phyloP scores from a whole-genome alignment of 2,329 filamentous ascomycete species.

The Phaeomoniella chlamydospora region DNA sequence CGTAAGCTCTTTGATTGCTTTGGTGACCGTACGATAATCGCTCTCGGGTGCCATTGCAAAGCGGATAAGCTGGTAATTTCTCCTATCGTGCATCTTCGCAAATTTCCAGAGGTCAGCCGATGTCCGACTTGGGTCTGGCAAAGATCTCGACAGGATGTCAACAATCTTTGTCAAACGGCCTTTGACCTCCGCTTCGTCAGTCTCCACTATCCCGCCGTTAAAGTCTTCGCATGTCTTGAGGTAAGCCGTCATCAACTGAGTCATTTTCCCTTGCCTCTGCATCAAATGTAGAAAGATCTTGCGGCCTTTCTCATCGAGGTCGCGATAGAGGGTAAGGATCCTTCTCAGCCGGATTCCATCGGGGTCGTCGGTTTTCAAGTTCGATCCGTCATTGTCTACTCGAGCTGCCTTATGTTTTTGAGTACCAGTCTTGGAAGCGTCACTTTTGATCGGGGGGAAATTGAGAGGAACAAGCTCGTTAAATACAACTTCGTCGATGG shows the following conservation, averaged over 20 bases:
- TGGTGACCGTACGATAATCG: conserved; percentile 82
- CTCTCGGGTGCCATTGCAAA: conserved; percentile 74
- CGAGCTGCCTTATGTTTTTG: conserved; percentile 44
- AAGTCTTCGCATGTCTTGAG: conserved; percentile 75
- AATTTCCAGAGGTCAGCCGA: conserved; percentile 75
- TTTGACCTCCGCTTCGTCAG: conserved; percentile 53
- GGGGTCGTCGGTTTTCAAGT: conserved; percentile 23
- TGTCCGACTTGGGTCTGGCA: conserved; percentile 61
- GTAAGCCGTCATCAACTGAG: conserved; percentile 60
- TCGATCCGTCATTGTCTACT: conserved; percentile 18
- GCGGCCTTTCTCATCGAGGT: conserved; percentile 63
- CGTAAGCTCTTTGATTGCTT: conserved; percentile 78
- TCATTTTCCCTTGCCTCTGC: conserved; percentile 58
- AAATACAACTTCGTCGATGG: conserved; percentile 72
- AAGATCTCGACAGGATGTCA: conserved; percentile 55
- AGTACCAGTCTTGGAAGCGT: conserved; percentile 22
- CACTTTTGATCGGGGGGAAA: conserved; percentile 58
- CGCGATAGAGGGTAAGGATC: conserved; percentile 66
- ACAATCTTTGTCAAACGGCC: conserved; percentile 58
- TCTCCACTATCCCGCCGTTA: conserved; percentile 71
- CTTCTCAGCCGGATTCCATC: conserved; percentile 66
- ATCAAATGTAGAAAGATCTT: conserved; percentile 83
- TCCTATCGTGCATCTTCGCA: conserved; percentile 77
- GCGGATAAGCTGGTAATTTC: conserved; percentile 76
- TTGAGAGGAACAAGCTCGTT: conserved; percentile 81